Percentiles rank a stretch among this genome's conserved stretches.
Evolutionary conservation across 768 basidiomycete species (phyloP).

Genomic region (Russula sp.): DNA sequence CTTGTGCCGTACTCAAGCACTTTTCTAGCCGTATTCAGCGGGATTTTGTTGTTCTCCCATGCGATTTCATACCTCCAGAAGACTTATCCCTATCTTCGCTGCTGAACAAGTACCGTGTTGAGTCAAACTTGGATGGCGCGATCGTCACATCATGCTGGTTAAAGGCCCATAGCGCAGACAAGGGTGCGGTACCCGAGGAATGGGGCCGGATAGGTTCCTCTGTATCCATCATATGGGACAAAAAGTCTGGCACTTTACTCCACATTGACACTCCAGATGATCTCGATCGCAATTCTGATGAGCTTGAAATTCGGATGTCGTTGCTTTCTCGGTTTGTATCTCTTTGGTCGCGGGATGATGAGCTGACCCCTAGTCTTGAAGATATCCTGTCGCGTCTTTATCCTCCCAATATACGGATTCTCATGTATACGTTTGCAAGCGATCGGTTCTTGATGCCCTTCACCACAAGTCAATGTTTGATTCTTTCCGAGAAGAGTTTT

Average conservation of each 20-base stretch:
- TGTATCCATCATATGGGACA: slow-evolving; percentile 66
- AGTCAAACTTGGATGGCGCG: slow-evolving; percentile 58
- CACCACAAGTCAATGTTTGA: slow-evolving; percentile 67
- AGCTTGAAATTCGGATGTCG: slow-evolving; percentile 71
- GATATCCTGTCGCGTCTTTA: slow-evolving; percentile 68
- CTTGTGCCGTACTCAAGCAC: slow-evolving; percentile 71
- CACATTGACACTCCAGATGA: slow-evolving; percentile 72
- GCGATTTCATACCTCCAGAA: slow-evolving; percentile 83
- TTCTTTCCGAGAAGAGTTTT: slow-evolving; percentile 84
- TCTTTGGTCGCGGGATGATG: slow-evolving; percentile 21
- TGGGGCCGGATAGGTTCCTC: slow-evolving; percentile 53
- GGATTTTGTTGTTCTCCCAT: slow-evolving; percentile 88
- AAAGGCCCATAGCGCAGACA: slow-evolving; percentile 49
- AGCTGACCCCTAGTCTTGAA: slow-evolving; percentile 34
- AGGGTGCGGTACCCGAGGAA: slow-evolving; percentile 57
- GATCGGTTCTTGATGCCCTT: slow-evolving; percentile 67
- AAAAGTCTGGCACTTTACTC: slow-evolving; percentile 59
- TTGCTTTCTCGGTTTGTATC: slow-evolving; percentile 61
- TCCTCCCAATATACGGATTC: slow-evolving; percentile 75
- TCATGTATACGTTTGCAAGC: slow-evolving; percentile 86
- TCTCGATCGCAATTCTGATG: slow-evolving; percentile 62
- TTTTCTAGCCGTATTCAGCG: slow-evolving; percentile 72
- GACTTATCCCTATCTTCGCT: slow-evolving; percentile 65
- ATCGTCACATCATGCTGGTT: slow-evolving; percentile 71
- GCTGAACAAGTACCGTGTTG: slow-evolving; percentile 79